Percentiles rank a stretch among this genome's conserved stretches.
Conservation (phyloP, 2,329 filamentous ascomycete species). For the Fusarium sulawesiense region DNA sequence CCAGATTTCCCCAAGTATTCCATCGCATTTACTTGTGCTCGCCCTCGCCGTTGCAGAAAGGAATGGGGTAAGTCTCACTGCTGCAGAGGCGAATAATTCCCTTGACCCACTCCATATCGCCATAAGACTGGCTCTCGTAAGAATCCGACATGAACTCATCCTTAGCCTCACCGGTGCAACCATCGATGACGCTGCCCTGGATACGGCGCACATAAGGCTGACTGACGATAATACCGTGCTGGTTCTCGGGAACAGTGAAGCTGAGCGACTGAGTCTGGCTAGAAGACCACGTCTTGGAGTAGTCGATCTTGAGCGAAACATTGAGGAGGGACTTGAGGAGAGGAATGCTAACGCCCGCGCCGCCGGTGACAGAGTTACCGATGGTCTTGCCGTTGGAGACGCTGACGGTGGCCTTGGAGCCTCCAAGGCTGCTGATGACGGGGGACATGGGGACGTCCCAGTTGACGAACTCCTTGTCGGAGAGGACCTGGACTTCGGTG, state of each 20-base stretch:
- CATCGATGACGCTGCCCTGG: conserved; percentile 27
- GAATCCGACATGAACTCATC: conserved; percentile 24
- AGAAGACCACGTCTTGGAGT: conserved; percentile 30
- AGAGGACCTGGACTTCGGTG: conserved; percentile 34
- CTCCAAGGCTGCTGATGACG: conserved; percentile 35
- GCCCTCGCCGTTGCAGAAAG: conserved; percentile 39
- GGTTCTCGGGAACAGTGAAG: conserved; percentile 27
- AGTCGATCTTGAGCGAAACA: conserved; percentile 21
- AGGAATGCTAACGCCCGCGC: conserved; percentile 2
- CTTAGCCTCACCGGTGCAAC: conserved; percentile 32
- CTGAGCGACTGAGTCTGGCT: conserved; percentile 29
- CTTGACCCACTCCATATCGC: conserved; percentile 41
- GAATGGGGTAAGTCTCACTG: conserved; percentile 37
- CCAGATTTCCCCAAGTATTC: background rate
- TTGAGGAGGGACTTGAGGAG: conserved; percentile 15
- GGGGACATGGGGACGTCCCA: conserved; percentile 43
- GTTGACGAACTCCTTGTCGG: conserved; percentile 39
- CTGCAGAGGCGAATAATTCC: conserved; percentile 40
- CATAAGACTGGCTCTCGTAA: conserved; percentile 34
- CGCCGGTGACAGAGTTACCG: conserved; percentile 26
- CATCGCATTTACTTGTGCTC: conserved; percentile 16
- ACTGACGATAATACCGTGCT: conserved; percentile 40
- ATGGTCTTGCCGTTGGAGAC: conserved; percentile 28
- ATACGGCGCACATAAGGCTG: conserved; percentile 41
- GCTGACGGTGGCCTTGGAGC: conserved; percentile 25